Base-by-base conservation (phyloP, 2,329 filamentous ascomycete genomes). In the Lasiodiplodia hormozganensis region DNA sequence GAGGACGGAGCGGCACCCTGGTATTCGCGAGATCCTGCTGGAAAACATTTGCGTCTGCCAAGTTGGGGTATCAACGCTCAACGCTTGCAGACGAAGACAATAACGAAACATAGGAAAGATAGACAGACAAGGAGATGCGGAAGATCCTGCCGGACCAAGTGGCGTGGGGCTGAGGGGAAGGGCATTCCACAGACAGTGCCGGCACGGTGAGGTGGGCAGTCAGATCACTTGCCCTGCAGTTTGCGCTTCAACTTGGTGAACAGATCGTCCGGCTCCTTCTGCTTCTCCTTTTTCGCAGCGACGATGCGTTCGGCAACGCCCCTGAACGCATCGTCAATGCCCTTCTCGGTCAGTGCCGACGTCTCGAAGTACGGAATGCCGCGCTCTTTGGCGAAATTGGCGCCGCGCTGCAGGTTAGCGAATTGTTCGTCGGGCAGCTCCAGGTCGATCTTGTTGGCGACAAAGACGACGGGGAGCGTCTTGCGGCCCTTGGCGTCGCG, bases 21-120 rank as follows among this genome's bases (percentile, higher is more conserved):
- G 58, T 34, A 23, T 28, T 25, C 28, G 54, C 31, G 43, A 34
- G 28, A 38, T 36, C n/a, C 60, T 64, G 43, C 60, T 64, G 60
- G 47, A 64, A 62, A 52, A 49, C 31, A 36, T 51, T 51, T 62
- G 47, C 43, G 31, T 38, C 31, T 51, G 60, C 60, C 60, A 31
- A 49, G 51, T 21, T 43, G 60, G 54, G 60, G 60, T 64, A 64
- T 64, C 60, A 64, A 64, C 58, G 58, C 58, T 62, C 58, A 62
- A 62, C 58, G 47, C 60, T 64, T 64, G 60, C 60, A 64, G 21
- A 64, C 60, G 28, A 38, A 52, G 47, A 40, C 43, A 52, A 21
- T 31, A 64, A 52, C 31, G 60, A 52, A 31, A 64, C 11, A 51
- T 49, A 52, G 14, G 25, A 64, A 25, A 64, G 31, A 49, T 2